A percentile compares a stretch with the other conserved stretches of the same genome.
Conservation (phyloP, 2,329 filamentous ascomycete genomes). For the Dactylonectria macrodidyma region DNA sequence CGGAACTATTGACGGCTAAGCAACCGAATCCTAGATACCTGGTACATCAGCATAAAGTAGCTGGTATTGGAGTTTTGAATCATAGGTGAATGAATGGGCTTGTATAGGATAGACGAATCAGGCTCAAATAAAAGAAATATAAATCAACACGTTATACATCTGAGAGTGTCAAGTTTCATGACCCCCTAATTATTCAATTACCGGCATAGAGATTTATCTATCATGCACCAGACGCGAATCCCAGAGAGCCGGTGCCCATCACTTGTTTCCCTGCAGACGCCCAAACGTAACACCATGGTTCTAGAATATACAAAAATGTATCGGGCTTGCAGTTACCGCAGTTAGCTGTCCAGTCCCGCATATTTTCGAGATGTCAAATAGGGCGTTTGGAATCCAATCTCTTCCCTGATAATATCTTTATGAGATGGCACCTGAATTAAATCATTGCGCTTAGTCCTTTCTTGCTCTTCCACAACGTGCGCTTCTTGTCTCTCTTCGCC, state of each 20-base stretch:
- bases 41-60: neutral
- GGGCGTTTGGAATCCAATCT: conserved; percentile 48
- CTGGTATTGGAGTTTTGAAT: neutral
- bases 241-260: conserved; percentile 44
- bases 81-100: conserved; percentile 33
- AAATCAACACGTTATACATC: neutral
- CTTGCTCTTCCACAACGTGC: conserved; percentile 75
- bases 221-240: conserved; percentile 47
- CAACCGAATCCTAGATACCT: conserved; percentile 2
- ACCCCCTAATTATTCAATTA: conserved; percentile 51
- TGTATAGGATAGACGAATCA: conserved; percentile 17
- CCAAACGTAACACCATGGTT: conserved; percentile 45
- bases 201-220: conserved; percentile 49
- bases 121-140: conserved; percentile 18
- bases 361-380: conserved; percentile 47
- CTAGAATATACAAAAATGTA: conserved; percentile 50
- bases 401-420: conserved; percentile 41
- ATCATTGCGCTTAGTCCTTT: conserved; percentile 68
- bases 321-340: conserved; percentile 32
- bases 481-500: conserved; percentile 78
- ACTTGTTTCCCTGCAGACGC: conserved; percentile 48
- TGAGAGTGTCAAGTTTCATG: conserved; percentile 30
- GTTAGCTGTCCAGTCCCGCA: conserved; percentile 41
- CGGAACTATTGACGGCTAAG: conserved; percentile 70
- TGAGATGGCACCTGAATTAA: conserved; percentile 43